These are phyloP conservation scores for Kwoniella sp. DNA, from an alignment of 768 basidiomycete genomes.

Conservation along the genomic window DNA sequence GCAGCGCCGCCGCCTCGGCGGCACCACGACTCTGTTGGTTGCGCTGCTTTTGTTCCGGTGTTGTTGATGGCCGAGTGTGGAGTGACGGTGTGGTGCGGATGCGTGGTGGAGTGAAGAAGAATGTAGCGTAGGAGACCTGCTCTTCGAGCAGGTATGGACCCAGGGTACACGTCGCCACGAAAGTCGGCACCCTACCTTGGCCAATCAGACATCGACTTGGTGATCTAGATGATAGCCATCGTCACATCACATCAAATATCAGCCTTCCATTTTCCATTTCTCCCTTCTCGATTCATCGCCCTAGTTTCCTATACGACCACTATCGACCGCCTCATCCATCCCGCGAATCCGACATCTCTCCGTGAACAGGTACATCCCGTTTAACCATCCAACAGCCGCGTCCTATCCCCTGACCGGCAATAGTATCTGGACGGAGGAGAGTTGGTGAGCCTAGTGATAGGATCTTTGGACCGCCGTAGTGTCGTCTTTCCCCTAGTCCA, in stretches of 20 bases:
- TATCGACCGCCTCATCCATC: constrained; percentile 51
- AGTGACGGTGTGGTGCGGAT: neutral
- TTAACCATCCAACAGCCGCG: no score
- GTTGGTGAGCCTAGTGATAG: constrained; percentile 51
- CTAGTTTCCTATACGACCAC: constrained; percentile 14
- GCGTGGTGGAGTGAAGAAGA: neutral
- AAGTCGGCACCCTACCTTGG: constrained; percentile 35
- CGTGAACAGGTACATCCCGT: constrained; percentile 4
- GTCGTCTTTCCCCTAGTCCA: neutral
- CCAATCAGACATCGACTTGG: neutral
- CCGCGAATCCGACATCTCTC: no score
- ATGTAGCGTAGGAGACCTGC: constrained; percentile 24
- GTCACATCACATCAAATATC: neutral
- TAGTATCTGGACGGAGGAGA: no score
- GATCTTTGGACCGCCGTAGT: constrained; percentile 46
- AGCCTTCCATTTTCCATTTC: neutral
- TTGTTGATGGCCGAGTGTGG: neutral
- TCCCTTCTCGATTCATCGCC: neutral
- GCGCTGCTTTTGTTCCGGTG: neutral
- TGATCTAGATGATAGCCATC: no score
- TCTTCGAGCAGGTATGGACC: constrained; percentile 45
- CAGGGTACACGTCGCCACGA: constrained; percentile 36
- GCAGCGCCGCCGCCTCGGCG: constrained; percentile 46
- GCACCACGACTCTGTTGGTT: constrained; percentile 14
- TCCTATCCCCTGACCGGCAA: neutral